A percentile compares a stretch with the other conserved stretches of the same genome.
phyloP scores from a whole-genome alignment of 768 basidiomycete genomes.

The Tulasnella sp. region DNA sequence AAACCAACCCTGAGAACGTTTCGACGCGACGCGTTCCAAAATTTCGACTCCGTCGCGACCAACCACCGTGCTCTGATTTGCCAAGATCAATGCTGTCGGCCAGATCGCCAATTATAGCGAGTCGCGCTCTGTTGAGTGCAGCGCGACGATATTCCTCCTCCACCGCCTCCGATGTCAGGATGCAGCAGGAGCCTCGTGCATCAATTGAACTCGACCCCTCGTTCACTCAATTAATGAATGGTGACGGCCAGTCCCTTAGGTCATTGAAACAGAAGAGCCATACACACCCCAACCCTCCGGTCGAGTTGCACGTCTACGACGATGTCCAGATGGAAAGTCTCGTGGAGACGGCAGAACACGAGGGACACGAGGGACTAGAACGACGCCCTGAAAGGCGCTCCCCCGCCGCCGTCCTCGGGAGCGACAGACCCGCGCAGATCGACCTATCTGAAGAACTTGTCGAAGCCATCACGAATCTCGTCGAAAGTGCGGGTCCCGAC shows the following conservation, averaged over 20 bases:
- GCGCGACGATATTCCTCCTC: not conserved
- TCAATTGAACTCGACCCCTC: constrained; percentile 43
- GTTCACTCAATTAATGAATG: constrained; percentile 46
- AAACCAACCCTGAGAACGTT: too few species aligned
- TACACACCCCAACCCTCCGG: constrained; percentile 7
- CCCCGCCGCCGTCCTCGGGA: constrained; percentile 72
- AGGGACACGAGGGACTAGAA: constrained; percentile 26
- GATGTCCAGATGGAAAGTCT: constrained; percentile 23
- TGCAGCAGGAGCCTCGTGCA: not conserved
- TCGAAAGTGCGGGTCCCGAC: constrained; percentile 29
- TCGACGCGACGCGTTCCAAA: too few species aligned
- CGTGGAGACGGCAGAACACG: constrained; percentile 25
- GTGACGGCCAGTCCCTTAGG: constrained; percentile 51
- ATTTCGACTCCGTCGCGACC: too few species aligned
- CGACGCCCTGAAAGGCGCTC: constrained; percentile 43
- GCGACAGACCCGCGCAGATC: constrained; percentile 56
- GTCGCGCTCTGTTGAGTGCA: not conserved
- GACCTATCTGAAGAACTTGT: constrained; percentile 62
- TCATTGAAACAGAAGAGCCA: not conserved
- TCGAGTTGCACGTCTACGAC: constrained; percentile 8
- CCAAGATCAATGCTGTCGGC: not conserved
- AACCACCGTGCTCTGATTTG: too few species aligned
- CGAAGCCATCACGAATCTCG: constrained; percentile 48
- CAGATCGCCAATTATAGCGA: not conserved
- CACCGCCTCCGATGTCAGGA: not conserved